Evolutionary conservation across 192 early-diverging fungal genomes (phyloP), one percentile per base, ranked within the genome.

Genomic region (Backusella circina): DNA sequence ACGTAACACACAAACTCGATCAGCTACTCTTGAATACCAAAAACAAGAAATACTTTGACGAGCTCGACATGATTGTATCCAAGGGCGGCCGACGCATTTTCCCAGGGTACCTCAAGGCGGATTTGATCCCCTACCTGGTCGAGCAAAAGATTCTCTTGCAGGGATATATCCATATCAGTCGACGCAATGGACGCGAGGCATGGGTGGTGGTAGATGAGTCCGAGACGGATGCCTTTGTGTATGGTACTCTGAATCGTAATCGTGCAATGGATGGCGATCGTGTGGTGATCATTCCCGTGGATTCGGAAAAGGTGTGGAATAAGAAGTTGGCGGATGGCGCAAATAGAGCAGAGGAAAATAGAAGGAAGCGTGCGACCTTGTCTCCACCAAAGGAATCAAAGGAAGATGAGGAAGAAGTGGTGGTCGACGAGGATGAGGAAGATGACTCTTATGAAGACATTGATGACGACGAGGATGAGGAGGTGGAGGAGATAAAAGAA

Each of bases 261-360:
- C 88, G 95, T 39, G 92, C 94, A 1, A 74, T 96, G 23, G 93
- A 96, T 26, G 94, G 93, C 2, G 95, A 96, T 75, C 75, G 88
- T 0, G 95, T 96, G 10, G 87, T 88, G 16, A 81, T 96, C 2
- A 71, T 86, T 75, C 65, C 94, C 16, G 72, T 93, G 38, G 87
- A 89, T 67, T 84, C 86, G 1, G 86, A 86, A 13, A 90, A 91
- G 75, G 71, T 86, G 39, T 74, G 86, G 79, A 38, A 74, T 1
- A 85, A 86, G 37, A 79, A 88, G 74, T 51, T 83, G 38, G 69
- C 78, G 31, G 77, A 26, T 75, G 81, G 12, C 72, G 68, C 65
- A 66, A 72, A 82, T 65, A 75, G 74, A 76, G 35, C 79, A 75
- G 68, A 83, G 70, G 73, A 83, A 50, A 47, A n/a, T 18, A 72